Base-by-base conservation (phyloP, 2,329 filamentous ascomycete genomes). In the Didymosphaeria variabile region DNA sequence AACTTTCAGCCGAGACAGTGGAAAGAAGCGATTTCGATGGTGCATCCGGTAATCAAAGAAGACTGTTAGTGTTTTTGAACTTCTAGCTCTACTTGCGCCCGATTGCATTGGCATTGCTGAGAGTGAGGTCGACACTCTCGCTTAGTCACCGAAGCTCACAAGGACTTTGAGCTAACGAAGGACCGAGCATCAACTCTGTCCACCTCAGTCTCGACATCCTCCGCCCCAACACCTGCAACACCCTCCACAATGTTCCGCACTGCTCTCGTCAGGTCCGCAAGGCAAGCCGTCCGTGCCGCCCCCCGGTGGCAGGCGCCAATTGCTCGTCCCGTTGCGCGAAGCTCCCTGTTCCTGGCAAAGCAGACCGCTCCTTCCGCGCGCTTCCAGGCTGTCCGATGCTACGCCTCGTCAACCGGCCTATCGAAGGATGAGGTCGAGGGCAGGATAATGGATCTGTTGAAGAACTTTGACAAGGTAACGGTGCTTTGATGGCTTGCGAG, bases 401-500 rank as follows among this genome's bases (percentile, higher is more conserved):
- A 99, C 85, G 93, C 94, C 70, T 91, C 94, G 57, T 89, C 87
- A 62, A 88, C 90, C 67, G 89, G 90, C 70, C 87, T 98, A 68
- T 86, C 88, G 74, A 90, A 93, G 85, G 85, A 89, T 59, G 93
- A 97, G 84, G 91, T 97, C 60, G 90, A 96, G 84, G 92, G 92
- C 63, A 89, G 94, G 79, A 97, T 98, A 86, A 87, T 97, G 80
- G 91, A 93, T 81, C 85, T 99, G 75, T 82, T 99, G 81, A 91
- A 93, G 84, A 94, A 94, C 80, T 99, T 98, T 80, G 95, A 99
- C 85, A 99, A 99, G 91, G 92, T 94, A 80, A 71, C 84, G 63
- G 42, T 80, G 44, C 34, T 61, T 58, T 42, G 61, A 69, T 65
- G 54, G 56, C 47, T 47, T 56, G 45, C 29, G 50, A 38, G 36